Conservation (phyloP, 306 rosid species). For the Carpinus fangiana region DNA sequence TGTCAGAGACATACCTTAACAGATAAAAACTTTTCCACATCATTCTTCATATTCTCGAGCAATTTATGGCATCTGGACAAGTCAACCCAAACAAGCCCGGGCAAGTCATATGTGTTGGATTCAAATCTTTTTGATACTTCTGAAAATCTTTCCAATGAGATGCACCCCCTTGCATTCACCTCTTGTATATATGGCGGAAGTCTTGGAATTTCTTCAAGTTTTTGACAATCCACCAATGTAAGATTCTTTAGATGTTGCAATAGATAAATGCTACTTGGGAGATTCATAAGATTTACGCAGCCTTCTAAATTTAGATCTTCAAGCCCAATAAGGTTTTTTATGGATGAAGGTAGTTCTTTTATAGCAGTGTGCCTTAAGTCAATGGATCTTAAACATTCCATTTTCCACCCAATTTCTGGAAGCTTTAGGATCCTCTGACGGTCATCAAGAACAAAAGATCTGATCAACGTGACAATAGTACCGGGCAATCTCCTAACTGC, state of each 20-base stretch:
- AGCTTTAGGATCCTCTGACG: slow-evolving; percentile 26
- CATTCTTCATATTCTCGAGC: background rate
- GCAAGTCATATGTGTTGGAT: slow-evolving; percentile 11
- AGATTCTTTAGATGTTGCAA: background rate
- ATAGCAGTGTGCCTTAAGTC: slow-evolving; percentile 15
- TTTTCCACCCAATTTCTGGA: slow-evolving; percentile 24
- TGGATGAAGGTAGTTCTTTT: slow-evolving; percentile 26
- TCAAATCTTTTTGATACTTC: background rate
- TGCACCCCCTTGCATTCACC: slow-evolving; percentile 7
- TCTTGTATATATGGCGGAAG: slow-evolving; percentile 4
- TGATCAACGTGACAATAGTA: slow-evolving; percentile 9
- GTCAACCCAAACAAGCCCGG: slow-evolving; percentile 7
- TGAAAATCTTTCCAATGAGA: slow-evolving; percentile 15
- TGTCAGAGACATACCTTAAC: background rate
- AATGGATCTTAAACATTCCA: background rate
- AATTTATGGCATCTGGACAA: too few species aligned
- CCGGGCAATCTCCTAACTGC: slow-evolving; percentile 33
- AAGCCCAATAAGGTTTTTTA: slow-evolving; percentile 13
- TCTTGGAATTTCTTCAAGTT: background rate
- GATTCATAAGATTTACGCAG: slow-evolving; percentile 3
- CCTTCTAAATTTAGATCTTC: slow-evolving; percentile 3
- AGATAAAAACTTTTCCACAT: background rate
- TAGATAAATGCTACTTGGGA: slow-evolving; percentile 2
- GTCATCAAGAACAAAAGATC: slow-evolving; percentile 22
- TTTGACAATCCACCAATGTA: background rate